Base-by-base conservation (phyloP, 208 protist species). In the Leishmania tropica region DNA sequence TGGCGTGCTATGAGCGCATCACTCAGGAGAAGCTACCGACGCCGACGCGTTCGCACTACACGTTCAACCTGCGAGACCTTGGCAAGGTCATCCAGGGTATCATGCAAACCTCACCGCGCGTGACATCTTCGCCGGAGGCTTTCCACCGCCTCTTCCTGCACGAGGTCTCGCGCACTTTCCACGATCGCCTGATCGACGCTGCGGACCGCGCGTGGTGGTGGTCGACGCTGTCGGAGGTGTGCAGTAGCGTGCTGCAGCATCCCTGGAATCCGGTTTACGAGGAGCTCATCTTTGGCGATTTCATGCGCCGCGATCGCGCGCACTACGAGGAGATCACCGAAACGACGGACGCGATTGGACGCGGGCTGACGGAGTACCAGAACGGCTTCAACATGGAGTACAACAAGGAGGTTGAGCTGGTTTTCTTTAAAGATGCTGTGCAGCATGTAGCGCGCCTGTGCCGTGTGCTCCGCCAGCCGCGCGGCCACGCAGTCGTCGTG, bases 51-150 rank as follows among this genome's bases (percentile, higher is more conserved):
- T 98, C 96, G 37, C 99, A 99, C 88, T 99, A 99, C 93, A 99
- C 98, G 15, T 99, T 99, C 92, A 99, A 99, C 89, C 80, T 99
- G 77, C 97, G 99, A 65, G 99, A 99, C 81, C 92, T 99, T 47
- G 93, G 94, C 67, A 99, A 99, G 77, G 98, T 99, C 28, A 93
- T 99, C 48, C 98, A 99, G 84, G 99, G 98, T 53, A 88, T 99
- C 70, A 97, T 99, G 91, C 97, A 98, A 85, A 87, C 94, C 35
- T 91, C 93, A 15, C 87, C 96, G 13, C 85, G 87, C 37, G 86
- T 87, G 67, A 89, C 98, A 15, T 70, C 83, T 3, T 87, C 83
- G 48, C 76, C 76, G 24, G 78, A 85, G 17, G 88, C 79, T 19
- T 65, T 99, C 19, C 74, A 98, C 70, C 84, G 93, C 45, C 88